Conservation (phyloP, 2,329 filamentous ascomycete species). For the Teratosphaeria zuluensis region DNA sequence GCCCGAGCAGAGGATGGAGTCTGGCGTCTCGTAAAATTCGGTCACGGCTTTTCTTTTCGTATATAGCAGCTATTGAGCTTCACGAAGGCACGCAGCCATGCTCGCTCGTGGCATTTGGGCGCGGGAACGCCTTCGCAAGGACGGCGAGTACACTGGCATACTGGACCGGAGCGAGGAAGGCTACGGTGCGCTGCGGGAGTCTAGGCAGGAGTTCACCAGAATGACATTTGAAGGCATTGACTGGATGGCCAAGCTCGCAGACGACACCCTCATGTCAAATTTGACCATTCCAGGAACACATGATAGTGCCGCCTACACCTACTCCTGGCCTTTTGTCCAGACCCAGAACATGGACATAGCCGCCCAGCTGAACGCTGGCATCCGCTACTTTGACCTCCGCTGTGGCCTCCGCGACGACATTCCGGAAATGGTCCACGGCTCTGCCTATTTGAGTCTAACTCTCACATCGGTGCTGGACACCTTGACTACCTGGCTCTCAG, state of each 20-base stretch:
- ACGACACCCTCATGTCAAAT: slow-evolving; percentile 17
- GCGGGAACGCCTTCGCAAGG: slow-evolving; percentile 1
- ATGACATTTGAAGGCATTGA: background rate
- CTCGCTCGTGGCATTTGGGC: slow-evolving; percentile 2
- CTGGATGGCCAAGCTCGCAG: slow-evolving; percentile 21
- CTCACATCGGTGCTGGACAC: slow-evolving; percentile 17
- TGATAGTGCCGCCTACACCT: slow-evolving; percentile 27
- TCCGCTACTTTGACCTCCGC: slow-evolving; percentile 29
- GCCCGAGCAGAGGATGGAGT: background rate
- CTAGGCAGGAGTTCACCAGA: background rate
- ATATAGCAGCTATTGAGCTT: background rate
- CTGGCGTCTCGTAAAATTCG: background rate
- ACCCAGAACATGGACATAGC: slow-evolving; percentile 23
- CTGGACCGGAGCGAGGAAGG: slow-evolving; percentile 1
- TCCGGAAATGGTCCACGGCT: slow-evolving; percentile 28
- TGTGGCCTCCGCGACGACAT: slow-evolving; percentile 23
- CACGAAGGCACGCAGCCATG: background rate
- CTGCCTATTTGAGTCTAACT: slow-evolving; percentile 20
- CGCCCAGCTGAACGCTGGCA: slow-evolving; percentile 24
- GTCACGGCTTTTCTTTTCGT: background rate
- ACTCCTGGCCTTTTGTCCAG: slow-evolving; percentile 24
- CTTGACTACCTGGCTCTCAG: slow-evolving; percentile 22
- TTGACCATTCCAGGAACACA: slow-evolving; percentile 28
- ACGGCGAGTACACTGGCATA: background rate
- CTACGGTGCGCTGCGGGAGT: slow-evolving; percentile 1